Conservation (phyloP, 805 yeast species). For the Cyberlindnera mrakii region DNA sequence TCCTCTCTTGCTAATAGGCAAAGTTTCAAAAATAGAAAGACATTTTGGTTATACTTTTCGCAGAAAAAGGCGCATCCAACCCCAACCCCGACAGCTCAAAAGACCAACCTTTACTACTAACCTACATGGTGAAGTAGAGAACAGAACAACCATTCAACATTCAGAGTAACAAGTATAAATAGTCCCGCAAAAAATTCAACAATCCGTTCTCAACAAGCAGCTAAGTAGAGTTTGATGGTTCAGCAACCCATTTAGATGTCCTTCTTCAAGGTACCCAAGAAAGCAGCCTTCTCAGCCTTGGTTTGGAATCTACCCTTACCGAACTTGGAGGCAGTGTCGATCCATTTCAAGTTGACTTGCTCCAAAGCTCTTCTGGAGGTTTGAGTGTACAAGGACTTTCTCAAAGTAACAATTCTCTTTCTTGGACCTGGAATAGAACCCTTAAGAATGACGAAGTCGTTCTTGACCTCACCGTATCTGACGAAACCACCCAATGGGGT, state of each 20-base stretch:
- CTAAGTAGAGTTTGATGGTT: neutral
- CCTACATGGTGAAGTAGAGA: too few relatives aligned
- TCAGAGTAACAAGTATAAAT: too few relatives aligned
- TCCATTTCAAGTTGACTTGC: slow-evolving; percentile 97
- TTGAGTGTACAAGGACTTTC: slow-evolving; percentile 97
- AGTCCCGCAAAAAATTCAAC: too few relatives aligned
- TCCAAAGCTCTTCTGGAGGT: slow-evolving; percentile 97
- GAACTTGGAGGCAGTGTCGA: slow-evolving; percentile 99
- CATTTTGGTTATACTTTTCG: too few relatives aligned
- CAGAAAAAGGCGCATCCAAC: neutral
- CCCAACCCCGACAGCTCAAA: too few relatives aligned
- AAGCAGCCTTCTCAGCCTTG: slow-evolving; percentile 99
- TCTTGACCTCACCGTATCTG: slow-evolving; percentile 96
- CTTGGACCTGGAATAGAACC: slow-evolving; percentile 99
- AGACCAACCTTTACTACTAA: too few relatives aligned
- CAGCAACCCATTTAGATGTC: slow-evolving; percentile 52
- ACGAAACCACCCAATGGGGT: slow-evolving; percentile 99
- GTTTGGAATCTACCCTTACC: slow-evolving; percentile 99
- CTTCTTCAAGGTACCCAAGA: slow-evolving; percentile 99
- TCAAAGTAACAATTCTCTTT: slow-evolving; percentile 98
- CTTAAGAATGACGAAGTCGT: slow-evolving; percentile 95
- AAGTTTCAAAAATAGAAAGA: too few relatives aligned
- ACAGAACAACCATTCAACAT: too few relatives aligned
- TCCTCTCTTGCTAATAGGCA: too few relatives aligned
- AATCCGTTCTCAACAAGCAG: neutral